phyloP scores from a whole-genome alignment of 1,139 yeast species.

The Scheffersomyces lignicola region DNA sequence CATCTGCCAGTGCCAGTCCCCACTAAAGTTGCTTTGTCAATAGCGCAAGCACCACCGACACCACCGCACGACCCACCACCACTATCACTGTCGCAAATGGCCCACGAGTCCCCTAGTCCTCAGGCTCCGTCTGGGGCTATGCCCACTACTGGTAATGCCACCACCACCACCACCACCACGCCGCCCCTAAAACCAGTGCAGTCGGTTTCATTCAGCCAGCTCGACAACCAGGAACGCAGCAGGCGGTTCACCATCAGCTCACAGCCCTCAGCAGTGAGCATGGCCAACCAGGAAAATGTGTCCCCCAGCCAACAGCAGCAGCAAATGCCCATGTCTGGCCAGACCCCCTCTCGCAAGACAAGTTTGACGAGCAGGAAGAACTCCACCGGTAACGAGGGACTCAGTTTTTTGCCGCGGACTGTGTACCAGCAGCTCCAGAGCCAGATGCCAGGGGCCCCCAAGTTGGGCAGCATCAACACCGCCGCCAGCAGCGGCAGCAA shows the following conservation, averaged over 20 bases:
- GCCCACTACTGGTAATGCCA: slow-evolving; percentile 6
- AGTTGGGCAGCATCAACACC: not conserved
- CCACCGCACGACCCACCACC: too few relatives aligned
- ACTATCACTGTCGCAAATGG: too few relatives aligned
- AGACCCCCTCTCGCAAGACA: slow-evolving; percentile 1
- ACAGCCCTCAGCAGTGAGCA: slow-evolving; percentile 35
- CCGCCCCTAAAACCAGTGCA: slow-evolving; percentile 7
- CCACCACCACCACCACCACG: slow-evolving; percentile 4
- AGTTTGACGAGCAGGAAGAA: slow-evolving; percentile 3
- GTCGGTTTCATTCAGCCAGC: slow-evolving; percentile 40
- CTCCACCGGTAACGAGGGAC: slow-evolving; percentile 1
- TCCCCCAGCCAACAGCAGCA: slow-evolving; percentile 6
- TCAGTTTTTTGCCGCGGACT: slow-evolving; percentile 1
- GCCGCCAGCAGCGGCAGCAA: slow-evolving; percentile 5
- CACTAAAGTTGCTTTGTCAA: too few relatives aligned
- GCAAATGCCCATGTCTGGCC: not conserved
- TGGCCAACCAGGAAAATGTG: slow-evolving; percentile 13
- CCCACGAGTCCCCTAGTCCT: slow-evolving; percentile 6
- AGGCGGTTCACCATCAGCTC: slow-evolving; percentile 48
- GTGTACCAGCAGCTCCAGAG: not conserved
- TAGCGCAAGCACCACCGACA: slow-evolving; percentile 1
- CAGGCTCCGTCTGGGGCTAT: slow-evolving; percentile 1
- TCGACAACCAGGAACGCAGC: slow-evolving; percentile 38
- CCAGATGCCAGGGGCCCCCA: not conserved
- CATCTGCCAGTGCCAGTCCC: too few relatives aligned